Evolutionary conservation across 2,329 filamentous ascomycete genomes (phyloP), one percentile per base, ranked within the genome.

Genomic region (Apiospora malaysiana): DNA sequence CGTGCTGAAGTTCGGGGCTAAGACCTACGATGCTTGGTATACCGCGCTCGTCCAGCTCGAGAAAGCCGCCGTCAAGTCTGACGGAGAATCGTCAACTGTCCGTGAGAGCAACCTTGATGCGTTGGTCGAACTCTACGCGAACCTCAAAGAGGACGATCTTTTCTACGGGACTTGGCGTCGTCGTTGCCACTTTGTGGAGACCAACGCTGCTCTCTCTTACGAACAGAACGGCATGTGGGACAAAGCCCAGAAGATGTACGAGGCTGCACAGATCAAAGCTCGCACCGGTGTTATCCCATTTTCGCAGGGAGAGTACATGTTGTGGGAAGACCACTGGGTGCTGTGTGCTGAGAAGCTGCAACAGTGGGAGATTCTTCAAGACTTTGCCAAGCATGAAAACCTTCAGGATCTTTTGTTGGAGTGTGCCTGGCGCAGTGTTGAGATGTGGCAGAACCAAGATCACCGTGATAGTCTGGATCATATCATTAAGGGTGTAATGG

Each of bases 161-260:
- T 99, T 98, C 81, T 98, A 99, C 74, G 96, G 96, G 10, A 97
- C 95, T 0, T 99, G 96, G 96, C 91, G 96, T 71, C 91, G 96
- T 70, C 91, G 96, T 65, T 97, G 95, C 80, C 94, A 97, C 75
- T 99, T 97, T 78, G 93, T 99, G 7, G 97, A 99, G 84, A 98
- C 95, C 10, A 99, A 99, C 79, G 94, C 96, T 18, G 96, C 95
- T 1, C 85, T 99, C 9, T 99, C 96, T 0, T 99, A 98, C 76
- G 97, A 99, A 83, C 97, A 99, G 80, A 97, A 97, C 77, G 96
- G 96, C 66, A 97, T 98, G 89, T 99, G 96, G 97, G 96, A 99
- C 77, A 98, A 98, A 82, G 95, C 97, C 0, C 97, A 99, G 83
- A 93, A 93, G 78, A 92, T 98, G 84, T 99, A 98, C 81, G 96